Base-by-base conservation (phyloP, 2,329 filamentous ascomycete species). In the Sarocladium oryzae region DNA sequence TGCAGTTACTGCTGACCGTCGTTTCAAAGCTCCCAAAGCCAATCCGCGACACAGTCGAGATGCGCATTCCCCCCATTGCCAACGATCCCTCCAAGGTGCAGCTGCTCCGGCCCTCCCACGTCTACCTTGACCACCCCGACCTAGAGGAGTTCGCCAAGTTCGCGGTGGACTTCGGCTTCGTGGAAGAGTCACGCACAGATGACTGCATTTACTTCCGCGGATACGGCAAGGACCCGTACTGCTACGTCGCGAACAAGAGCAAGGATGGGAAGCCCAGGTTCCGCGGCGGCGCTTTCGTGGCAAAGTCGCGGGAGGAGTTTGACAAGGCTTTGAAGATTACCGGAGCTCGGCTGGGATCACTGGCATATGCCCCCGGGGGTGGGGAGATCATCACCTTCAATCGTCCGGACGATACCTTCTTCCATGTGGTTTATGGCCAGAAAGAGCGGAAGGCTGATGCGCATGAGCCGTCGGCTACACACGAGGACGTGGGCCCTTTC, bases 201-300 rank as follows among this genome's bases (percentile, higher is more conserved):
- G 61, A 68, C 40, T 64, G 56, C 20, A 68, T 74, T 37, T 79
- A 71, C 64, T 76, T 69, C 56, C 69, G 72, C 24, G 76, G 76
- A 2, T 78, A 77, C 54, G 74, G 76, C 13, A 62, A 59, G 1
- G 75, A 79, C 53, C 70, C 70, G 26, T 79, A 73, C 54, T 61
- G 75, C 2, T 77, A 78, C 55, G 71, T 74, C 48, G 73, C 71
- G 9, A 48, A 46, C 13, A 58, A 57, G 53, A 57, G 53, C 53
- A 54, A 49, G 36, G 55, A 58, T 43, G 56, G 55, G 1, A 52
- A 59, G 32, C 52, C 51, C 2, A 54, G 48, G 26, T 65, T 63
- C 49, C 38, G 56, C n/a, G 63, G 61, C 18, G 53, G 43, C 2
- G 55, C 57, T 2, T 66, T 61, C 52, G 64, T 68, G 36, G 61